Evolutionary conservation across 1,139 yeast species (phyloP), one percentile per base, ranked within the genome.

Genomic region (Kodamaea fungicola): DNA sequence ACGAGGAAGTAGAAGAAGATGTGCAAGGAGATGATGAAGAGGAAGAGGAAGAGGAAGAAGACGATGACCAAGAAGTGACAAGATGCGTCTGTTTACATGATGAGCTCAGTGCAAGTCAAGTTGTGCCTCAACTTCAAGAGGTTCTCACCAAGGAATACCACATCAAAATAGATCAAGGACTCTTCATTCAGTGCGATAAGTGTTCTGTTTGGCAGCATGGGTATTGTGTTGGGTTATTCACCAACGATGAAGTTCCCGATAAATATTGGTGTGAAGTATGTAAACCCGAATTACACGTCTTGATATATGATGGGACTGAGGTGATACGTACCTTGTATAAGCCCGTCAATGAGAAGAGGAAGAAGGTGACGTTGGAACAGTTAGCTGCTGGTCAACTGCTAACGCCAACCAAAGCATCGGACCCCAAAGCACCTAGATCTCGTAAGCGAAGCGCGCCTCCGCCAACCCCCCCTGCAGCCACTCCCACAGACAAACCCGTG

Each of bases 131-230:
- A 69, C 74, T 57, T 62, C 76, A 34, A 61, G 73, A 44, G 1
- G 44, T 68, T 16, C 75, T 80, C 39, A 71, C 63, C 30, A 57
- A 64, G 12, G 80, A 76, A 40, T 74, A 70, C 46, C 77, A 76
- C 33, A 83, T 86, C 36, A 76, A 83, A 38, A 85, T 83, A 40
- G 83, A 83, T 45, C 80, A 81, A 42, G 94, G 94, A 3, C 73
- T 85, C 37, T 86, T 83, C 60, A 84, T 86, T 49, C 94, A 84
- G 61, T 92, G 98, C 70, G 97, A 92, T 51, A 73, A 76, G 45
- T 92, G 98, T 63, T 80, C 88, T 21, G 96, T 83, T 8, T 92
- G 97, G 98, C 97, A 92, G 61, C 98, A 92, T 58, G 97, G 97
- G 3, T 89, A 73, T 61, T 92, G 98, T 65, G 97, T 92, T 30